Evolutionary conservation across 2,329 filamentous ascomycete species (phyloP), one percentile per base, ranked within the genome.

Genomic region (Aspergillus nomiae): DNA sequence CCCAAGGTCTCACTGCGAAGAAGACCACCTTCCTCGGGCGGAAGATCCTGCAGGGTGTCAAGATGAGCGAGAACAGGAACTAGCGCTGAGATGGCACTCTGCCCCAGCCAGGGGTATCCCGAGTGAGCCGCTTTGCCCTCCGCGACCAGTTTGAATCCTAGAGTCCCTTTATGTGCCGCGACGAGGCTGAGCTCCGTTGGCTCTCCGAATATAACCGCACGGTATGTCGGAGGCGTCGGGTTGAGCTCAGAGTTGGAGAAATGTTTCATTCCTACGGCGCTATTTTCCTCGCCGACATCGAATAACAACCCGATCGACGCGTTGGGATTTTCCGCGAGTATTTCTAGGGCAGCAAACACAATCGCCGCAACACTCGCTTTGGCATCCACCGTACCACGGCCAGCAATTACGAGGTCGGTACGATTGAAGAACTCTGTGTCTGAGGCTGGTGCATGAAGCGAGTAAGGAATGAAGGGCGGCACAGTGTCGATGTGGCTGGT

Each of bases 101-200:
- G 87, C 4, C 94, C 94, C 7, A 97, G 83, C 89, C 91, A 94
- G 0, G 95, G 94, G 74, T 98, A 98, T 3, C 94, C 95, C 9
- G 90, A 94, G 79, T 99, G 95, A 1, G 91, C 92, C 0, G 90
- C 91, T 64, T 89, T 89, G 30, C 94, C 94, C 36, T 84, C 85
- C 0, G 91, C 91, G 16, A 81, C 81, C 63, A 98, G 72, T 2
- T 83, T 80, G 72, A 93, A 90, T 50, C 85, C 85, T 3, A 93
- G 76, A 60, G 89, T 90, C 41, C 95, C 94, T 81, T 99, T 98
- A 83, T 98, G 94, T 2, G 95, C 95, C 59, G 91, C 89, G 0
- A 92, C 93, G 21, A 98, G 88, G 77, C 91, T 92, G 69, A 89
- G 87, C 72, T 96, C 92, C 0, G 95, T 99, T 0, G 95, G 94